Base-by-base conservation (phyloP, 108 stramenopile genomes). In the Stephanodiscus triporus region DNA sequence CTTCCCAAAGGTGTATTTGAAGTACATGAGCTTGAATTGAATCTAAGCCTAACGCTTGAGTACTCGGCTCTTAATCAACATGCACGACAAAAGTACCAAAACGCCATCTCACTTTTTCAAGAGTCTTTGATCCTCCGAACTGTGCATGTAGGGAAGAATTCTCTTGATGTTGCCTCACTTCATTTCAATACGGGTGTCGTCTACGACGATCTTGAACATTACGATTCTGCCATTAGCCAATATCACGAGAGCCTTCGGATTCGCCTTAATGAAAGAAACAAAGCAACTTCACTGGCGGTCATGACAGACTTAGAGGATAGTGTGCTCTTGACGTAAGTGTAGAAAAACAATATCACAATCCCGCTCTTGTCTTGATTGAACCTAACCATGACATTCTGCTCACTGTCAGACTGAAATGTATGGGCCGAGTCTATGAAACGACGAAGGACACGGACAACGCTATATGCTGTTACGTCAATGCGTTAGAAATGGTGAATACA, bases 181-280 rank as follows among this genome's bases (percentile, higher is more conserved):
- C 73, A 84, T 67, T 80, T 75, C n/a, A 77, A 69, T 26, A 84
- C 76, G 51, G 83, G 66, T 37, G 78, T 75, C 23, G 80, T 84
- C 19, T 65, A 81, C 47, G 83, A 84, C 34, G 83, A 84, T 72
- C 69, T 77, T 23, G 61, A 64, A 32, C 65, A 80, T 56, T 84
- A 66, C 22, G 78, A 80, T 17, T 17, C 58, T 23, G 71, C 70
- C 38, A 59, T 84, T 19, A 71, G 70, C 27, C 68, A 75, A 11
- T 81, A 81, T 66, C 75, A 76, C 36, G 83, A 84, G 48, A 77
- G 79, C 65, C 54, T 84, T 11, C 83, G 83, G 11, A 84, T 84
- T 27, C 75, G 83, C 48, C 51, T 68, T 19, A 45, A 75, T 40
- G 49, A 79, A 49, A 59, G 67, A 6, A 72, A 69, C 16, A 75